Conservation (phyloP, 2,329 filamentous ascomycete species). For the Setomelanomma holmii region DNA sequence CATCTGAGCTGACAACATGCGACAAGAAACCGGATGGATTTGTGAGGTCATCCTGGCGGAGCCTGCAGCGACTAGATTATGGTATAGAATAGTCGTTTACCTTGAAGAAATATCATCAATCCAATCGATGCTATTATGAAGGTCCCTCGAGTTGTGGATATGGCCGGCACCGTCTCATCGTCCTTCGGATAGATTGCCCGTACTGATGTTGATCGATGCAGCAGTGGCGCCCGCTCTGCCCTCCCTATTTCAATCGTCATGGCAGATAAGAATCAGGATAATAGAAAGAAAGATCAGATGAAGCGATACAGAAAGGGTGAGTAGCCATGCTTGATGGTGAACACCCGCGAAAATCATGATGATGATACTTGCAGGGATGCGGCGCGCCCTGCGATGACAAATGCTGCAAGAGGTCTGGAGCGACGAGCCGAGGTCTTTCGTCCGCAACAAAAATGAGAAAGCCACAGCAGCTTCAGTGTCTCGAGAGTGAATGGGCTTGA, state of each 20-base stretch:
- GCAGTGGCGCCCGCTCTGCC: slow-evolving; percentile 37
- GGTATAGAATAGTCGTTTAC: too few species aligned
- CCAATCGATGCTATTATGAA: slow-evolving; percentile 63
- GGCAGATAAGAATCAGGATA: neutral
- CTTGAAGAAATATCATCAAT: slow-evolving; percentile 67
- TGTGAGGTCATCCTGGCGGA: too few species aligned
- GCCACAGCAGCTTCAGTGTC: too few species aligned
- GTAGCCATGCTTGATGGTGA: neutral
- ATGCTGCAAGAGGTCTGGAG: slow-evolving; percentile 21
- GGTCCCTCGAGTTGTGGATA: slow-evolving; percentile 36
- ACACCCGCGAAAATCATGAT: slow-evolving; percentile 12
- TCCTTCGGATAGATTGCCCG: slow-evolving; percentile 17
- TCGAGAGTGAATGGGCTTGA: too few species aligned
- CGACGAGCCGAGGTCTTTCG: slow-evolving; percentile 16
- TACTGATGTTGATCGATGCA: slow-evolving; percentile 26
- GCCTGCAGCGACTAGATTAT: too few species aligned
- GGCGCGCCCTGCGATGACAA: slow-evolving; percentile 25
- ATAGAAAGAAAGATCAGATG: neutral
- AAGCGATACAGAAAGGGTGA: slow-evolving; percentile 1
- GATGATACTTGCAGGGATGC: slow-evolving; percentile 15
- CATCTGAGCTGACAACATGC: too few species aligned
- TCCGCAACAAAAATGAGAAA: slow-evolving; percentile 7
- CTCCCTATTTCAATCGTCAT: slow-evolving; percentile 22
- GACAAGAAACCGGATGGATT: too few species aligned
- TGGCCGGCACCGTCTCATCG: slow-evolving; percentile 25